Conservation (phyloP, 2,329 filamentous ascomycete species). For the Verticillium longisporum region DNA sequence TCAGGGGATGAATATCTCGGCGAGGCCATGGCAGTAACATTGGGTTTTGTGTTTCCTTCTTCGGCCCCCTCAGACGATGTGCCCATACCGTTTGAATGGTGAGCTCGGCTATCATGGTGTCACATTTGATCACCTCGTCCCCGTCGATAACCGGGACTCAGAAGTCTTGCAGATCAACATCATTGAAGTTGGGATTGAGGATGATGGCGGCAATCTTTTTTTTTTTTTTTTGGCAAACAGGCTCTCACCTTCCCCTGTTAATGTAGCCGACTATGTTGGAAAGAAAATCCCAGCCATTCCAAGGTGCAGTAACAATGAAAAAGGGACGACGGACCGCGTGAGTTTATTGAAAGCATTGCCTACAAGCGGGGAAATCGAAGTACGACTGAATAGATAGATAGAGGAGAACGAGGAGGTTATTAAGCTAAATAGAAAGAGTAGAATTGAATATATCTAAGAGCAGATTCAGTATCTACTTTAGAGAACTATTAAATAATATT, state of each 20-base stretch:
- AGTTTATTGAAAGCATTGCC: conserved; percentile 17
- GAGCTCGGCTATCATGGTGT: conserved; percentile 27
- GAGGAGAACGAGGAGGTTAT: no score
- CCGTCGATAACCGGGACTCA: conserved; percentile 23
- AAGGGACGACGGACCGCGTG: conserved; percentile 22
- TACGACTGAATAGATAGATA: no score
- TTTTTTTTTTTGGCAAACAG: no score
- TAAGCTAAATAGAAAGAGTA: no score
- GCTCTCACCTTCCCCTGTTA: conserved; percentile 22
- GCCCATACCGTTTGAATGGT: neutral
- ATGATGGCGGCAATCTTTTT: conserved; percentile 20
- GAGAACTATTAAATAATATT: no score
- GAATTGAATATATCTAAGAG: no score
- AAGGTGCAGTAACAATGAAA: conserved; percentile 30
- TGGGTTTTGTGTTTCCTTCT: neutral
- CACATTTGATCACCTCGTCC: conserved; percentile 33
- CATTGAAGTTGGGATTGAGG: conserved; percentile 28
- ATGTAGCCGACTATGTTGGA: conserved; percentile 26
- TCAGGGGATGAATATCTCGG: conserved; percentile 15
- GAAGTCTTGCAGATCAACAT: conserved; percentile 36
- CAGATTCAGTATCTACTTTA: no score
- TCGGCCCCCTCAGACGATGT: neutral
- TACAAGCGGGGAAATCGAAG: no score
- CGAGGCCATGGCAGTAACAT: neutral
- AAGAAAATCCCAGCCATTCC: conserved; percentile 31